Evolutionary conservation across 2,329 filamentous ascomycete species (phyloP), one percentile per base, ranked within the genome.

Genomic region (Aspergillus niger): DNA sequence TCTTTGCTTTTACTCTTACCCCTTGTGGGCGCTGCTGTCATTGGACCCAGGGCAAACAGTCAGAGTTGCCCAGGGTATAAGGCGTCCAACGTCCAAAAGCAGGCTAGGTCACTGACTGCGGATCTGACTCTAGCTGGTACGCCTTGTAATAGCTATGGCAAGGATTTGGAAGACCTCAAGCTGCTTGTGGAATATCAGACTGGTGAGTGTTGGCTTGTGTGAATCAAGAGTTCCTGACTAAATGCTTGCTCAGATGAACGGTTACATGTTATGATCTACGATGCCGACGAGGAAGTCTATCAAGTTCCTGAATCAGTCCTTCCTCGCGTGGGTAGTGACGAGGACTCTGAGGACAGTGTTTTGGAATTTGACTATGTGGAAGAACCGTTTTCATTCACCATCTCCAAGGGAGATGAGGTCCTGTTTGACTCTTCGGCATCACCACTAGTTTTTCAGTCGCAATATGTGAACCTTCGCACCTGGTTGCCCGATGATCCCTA

Each of bases 221-320:
- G 22, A 8, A 13, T 24, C 8, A 26, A n/a, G 11, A 55, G 53
- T 6, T n/a, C n/a, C 20, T 43, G 44, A 24, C 49, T 39, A 52
- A 53, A 3, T 5, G 26, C 7, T 20, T 10, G 15, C 13, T 41
- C 58, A 89, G 87, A 86, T 48, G 80, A 83, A 22, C 87, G 89
- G n/a, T 82, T 92, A 3, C 90, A 91, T 70, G 86, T 92, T 70
- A 84, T 89, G 68, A 91, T 92, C 58, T 86, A 88, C 64, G 91
- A 94, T 73, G 81, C 83, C 5, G 84, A 79, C n/a, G 83, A 89
- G 63, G 82, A 86, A 28, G 88, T 90, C 50, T 94, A 91, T 69
- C 90, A 93, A 72, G 85, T 94, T 1, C 90, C 90, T 11, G 86
- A 89, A 38, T 83, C 83, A 2, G 85, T 91, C 26, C 79, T 93